Conservation (phyloP, 2,329 filamentous ascomycete genomes). For the Sarocladiaceae sp. region DNA sequence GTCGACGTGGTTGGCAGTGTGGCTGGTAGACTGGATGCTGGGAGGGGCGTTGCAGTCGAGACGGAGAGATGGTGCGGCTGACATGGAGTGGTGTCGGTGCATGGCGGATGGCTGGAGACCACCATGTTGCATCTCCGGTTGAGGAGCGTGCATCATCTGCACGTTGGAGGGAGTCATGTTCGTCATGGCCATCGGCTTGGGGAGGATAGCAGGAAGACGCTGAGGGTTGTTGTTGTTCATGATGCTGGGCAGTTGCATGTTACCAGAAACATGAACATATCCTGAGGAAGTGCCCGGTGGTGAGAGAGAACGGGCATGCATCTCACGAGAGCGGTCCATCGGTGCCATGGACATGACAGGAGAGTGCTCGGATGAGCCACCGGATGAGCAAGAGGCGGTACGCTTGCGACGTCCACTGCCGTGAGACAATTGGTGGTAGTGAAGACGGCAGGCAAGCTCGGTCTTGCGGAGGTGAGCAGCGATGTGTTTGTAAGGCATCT, state of each 20-base stretch:
- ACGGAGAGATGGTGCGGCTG: constrained; percentile 43
- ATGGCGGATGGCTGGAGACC: constrained; percentile 6
- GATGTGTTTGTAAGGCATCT: constrained; percentile 91
- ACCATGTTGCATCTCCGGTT: constrained; percentile 1
- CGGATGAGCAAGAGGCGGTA: constrained; percentile 65
- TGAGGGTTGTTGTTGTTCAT: constrained; percentile 39
- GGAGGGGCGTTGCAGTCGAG: constrained; percentile 53
- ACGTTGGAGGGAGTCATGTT: background rate
- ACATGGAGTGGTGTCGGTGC: constrained; percentile 12
- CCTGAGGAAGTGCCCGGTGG: constrained; percentile 41
- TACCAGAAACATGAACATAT: constrained; percentile 41
- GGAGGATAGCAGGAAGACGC: constrained; percentile 58
- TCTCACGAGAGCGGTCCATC: constrained; percentile 46
- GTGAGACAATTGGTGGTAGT: constrained; percentile 82
- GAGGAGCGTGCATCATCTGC: constrained; percentile 6
- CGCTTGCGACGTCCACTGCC: constrained; percentile 77
- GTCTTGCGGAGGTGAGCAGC: constrained; percentile 83
- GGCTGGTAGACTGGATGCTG: constrained; percentile 20
- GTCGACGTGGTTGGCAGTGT: constrained; percentile 48
- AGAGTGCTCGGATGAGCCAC: constrained; percentile 47
- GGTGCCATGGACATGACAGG: constrained; percentile 40
- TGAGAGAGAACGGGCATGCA: constrained; percentile 43
- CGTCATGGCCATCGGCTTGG: constrained; percentile 55
- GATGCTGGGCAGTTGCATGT: constrained; percentile 52
- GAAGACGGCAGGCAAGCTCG: constrained; percentile 79